Evolutionary conservation across 306 rosid species (phyloP), one percentile per base, ranked within the genome.

Genomic region (Phaseolus lunatus): DNA sequence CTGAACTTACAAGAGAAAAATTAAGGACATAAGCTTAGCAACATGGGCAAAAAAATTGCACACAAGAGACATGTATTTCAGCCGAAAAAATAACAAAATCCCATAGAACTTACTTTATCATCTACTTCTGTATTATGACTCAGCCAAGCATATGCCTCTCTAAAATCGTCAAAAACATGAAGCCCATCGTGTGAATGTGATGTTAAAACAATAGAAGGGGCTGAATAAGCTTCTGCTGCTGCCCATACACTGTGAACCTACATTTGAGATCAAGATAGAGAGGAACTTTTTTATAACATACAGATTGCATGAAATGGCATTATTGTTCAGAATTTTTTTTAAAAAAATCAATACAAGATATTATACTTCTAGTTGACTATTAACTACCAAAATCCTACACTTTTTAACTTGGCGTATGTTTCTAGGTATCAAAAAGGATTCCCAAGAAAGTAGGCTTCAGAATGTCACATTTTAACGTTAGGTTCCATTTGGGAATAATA

Each of bases 161-260:
- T 88, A 77, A 96, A 96, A 85, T 96, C 99, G 78, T 96, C 99
- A 83, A 96, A 96, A 76, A 96, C 99, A 86, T 96, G 99, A 72
- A 92, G 96, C 56, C 98, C 99, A 67, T 91, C 98, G 41, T 83
- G 81, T 31, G 98, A 82, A 76, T 85, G 80, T 77, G 99, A 90
- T 67, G 99, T 96, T 62, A 96, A 91, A 84, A 96, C 99, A 73
- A 92, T 96, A 78, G 99, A 96, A 53, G 99, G 99, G 47, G 99
- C 99, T 33, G 99, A 96, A 88, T 96, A 96, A 76, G 99, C 99
- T 84, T 96, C 99, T 73, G 99, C 99, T 70, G 99, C 99, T 24
- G 99, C 99, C 99, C 99, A 96, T 64, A 96, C 99, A n/a, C 96
- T 89, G 77, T 96, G 99, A 82, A 96, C 92, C 99, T 96, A 83